Conservation (phyloP, 164 flowering plant species). For the Houttuynia cordata region DNA sequence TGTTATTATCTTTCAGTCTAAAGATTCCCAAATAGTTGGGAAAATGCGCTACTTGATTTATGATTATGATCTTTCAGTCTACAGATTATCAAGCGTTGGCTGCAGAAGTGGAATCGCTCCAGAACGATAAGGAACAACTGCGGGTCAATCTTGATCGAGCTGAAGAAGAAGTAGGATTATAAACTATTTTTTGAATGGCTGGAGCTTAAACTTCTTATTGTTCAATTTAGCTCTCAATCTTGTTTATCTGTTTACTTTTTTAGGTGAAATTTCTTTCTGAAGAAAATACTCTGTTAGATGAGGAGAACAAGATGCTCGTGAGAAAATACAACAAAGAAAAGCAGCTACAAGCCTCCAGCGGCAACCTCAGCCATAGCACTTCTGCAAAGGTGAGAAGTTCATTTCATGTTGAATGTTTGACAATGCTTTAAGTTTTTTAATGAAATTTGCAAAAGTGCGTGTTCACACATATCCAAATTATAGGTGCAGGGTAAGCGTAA, state of each 20-base stretch:
- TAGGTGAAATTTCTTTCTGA: slow-evolving; percentile 53
- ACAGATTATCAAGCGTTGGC: slow-evolving; percentile 26
- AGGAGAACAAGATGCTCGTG: slow-evolving; percentile 57
- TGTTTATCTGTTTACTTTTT: background rate
- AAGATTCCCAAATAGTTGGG: slow-evolving; percentile 10
- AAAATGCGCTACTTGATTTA: no score
- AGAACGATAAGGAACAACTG: slow-evolving; percentile 52
- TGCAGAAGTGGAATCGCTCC: slow-evolving; percentile 33
- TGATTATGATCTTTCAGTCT: no score
- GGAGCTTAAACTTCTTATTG: background rate
- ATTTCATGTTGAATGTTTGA: no score
- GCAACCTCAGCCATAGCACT: slow-evolving; percentile 24
- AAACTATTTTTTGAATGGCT: no score
- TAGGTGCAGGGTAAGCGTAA: background rate
- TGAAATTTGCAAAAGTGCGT: no score
- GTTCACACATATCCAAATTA: background rate
- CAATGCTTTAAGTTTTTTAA: no score
- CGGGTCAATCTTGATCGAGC: slow-evolving; percentile 52
- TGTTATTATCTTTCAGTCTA: no score
- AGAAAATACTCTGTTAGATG: slow-evolving; percentile 48
- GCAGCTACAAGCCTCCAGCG: slow-evolving; percentile 33
- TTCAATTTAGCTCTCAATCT: no score
- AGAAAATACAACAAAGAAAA: slow-evolving; percentile 32
- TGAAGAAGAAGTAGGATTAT: slow-evolving; percentile 33
- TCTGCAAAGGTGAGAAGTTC: slow-evolving; percentile 48